These are phyloP conservation scores for Trypanosoma caninum DNA, from an alignment of 208 protist genomes.

Conservation along the genomic window DNA sequence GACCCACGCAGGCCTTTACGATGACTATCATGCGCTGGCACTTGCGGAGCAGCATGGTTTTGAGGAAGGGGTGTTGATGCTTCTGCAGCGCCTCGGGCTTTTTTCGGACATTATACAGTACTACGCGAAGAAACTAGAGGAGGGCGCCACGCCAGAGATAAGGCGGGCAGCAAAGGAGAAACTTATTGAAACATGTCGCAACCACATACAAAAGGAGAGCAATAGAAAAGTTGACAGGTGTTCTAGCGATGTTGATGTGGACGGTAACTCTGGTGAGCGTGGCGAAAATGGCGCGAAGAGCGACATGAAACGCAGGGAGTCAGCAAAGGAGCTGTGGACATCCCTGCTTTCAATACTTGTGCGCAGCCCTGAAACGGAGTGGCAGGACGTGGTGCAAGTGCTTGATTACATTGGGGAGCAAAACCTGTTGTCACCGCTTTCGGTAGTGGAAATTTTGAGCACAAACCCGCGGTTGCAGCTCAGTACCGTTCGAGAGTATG, in stretches of 20 bases:
- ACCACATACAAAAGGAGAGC: conserved; percentile 26
- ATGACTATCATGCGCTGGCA: conserved; percentile 90
- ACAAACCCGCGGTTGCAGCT: conserved; percentile 51
- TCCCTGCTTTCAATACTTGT: conserved; percentile 87
- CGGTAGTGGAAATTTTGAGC: conserved; percentile 89
- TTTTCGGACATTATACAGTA: conserved; percentile 85
- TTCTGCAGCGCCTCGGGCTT: conserved; percentile 82
- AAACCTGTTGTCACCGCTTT: conserved; percentile 88
- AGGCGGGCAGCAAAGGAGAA: conserved; percentile 30
- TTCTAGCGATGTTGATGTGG: background rate
- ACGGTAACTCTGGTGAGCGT: background rate
- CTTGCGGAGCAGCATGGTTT: conserved; percentile 89
- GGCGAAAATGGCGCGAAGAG: background rate
- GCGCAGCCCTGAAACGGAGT: conserved; percentile 26
- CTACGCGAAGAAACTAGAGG: conserved; percentile 83
- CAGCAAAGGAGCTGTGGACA: conserved; percentile 82
- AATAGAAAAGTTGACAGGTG: conserved; percentile 38
- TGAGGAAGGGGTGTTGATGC: conserved; percentile 83
- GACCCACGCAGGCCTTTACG: conserved; percentile 66
- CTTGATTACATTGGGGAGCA: conserved; percentile 80
- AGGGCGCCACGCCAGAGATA: conserved; percentile 21
- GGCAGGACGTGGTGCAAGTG: conserved; percentile 46
- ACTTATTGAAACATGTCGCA: conserved; percentile 59
- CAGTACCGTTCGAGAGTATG: conserved; percentile 84
- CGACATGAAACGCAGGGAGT: background rate